Conservation (phyloP, 331 rosid genomes). For the Ulmus americana region DNA sequence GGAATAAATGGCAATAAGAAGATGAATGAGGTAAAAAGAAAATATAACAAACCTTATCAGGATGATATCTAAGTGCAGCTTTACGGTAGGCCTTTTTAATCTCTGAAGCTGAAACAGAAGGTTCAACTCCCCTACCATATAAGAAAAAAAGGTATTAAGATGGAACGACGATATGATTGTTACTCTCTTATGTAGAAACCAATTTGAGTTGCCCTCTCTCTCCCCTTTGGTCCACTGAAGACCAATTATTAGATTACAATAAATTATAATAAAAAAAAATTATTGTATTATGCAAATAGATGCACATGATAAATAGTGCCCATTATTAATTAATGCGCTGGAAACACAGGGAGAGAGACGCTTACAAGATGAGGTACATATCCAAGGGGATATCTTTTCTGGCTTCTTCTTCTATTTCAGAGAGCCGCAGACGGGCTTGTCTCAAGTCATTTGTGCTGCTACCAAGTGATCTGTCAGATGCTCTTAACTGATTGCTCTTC, state of each 20-base stretch:
- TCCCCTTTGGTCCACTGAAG: background rate
- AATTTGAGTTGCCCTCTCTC: background rate
- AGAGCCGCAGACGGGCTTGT: constrained; percentile 57
- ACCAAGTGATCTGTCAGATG: constrained; percentile 46
- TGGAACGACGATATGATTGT: background rate
- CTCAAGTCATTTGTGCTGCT: constrained; percentile 62
- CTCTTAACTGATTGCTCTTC: constrained; percentile 40
- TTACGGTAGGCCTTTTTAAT: constrained; percentile 94
- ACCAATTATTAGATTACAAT: background rate
- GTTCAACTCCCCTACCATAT: constrained; percentile 81
- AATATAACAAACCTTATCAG: constrained; percentile 65
- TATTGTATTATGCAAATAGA: no score
- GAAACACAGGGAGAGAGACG: constrained; percentile 11
- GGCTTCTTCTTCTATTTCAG: constrained; percentile 78
- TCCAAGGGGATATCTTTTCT: constrained; percentile 78
- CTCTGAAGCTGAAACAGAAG: constrained; percentile 70
- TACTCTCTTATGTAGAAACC: background rate
- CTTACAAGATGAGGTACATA: constrained; percentile 93
- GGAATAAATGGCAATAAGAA: no score
- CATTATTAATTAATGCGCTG: no score
- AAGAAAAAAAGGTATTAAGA: constrained; percentile 20
- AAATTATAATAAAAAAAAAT: no score
- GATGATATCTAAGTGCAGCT: constrained; percentile 98
- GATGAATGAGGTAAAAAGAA: background rate
- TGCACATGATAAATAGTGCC: no score